Evolutionary conservation across 495 filamentous ascomycete genomes (phyloP).

Genomic region (Haplographium delicatum): DNA sequence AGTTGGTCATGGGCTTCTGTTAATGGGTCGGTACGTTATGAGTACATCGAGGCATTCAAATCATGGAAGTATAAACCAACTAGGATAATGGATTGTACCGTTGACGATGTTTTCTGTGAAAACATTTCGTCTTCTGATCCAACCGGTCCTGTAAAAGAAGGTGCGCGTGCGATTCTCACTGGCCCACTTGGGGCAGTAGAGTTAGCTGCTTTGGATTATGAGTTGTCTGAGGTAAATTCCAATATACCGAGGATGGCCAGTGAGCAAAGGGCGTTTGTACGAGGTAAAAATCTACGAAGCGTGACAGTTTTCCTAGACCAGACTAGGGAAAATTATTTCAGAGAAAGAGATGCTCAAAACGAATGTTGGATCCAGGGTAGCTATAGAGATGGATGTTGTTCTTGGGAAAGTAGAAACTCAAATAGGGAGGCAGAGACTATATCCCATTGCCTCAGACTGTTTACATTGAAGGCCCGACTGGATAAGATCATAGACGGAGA

Average conservation of each 20-base stretch:
- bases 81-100: background rate
- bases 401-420: background rate
- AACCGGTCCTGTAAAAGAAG: background rate
- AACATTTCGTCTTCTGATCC: background rate
- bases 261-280: background rate
- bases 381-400: background rate
- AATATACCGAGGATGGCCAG: background rate
- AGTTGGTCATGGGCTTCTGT: conserved; percentile 16
- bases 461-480: background rate
- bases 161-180: background rate
- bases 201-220: background rate
- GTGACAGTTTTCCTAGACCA: background rate
- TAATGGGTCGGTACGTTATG: background rate
- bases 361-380: background rate
- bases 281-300: background rate
- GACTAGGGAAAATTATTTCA: background rate
- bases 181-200: background rate
- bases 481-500: background rate
- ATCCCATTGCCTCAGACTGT: background rate
- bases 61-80: background rate
- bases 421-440: background rate
- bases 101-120: background rate
- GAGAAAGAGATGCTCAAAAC: background rate
- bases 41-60: background rate
- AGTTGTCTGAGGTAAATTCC: background rate